Base-by-base conservation (phyloP, 2,329 filamentous ascomycete species). In the Aspergillus unguis region DNA sequence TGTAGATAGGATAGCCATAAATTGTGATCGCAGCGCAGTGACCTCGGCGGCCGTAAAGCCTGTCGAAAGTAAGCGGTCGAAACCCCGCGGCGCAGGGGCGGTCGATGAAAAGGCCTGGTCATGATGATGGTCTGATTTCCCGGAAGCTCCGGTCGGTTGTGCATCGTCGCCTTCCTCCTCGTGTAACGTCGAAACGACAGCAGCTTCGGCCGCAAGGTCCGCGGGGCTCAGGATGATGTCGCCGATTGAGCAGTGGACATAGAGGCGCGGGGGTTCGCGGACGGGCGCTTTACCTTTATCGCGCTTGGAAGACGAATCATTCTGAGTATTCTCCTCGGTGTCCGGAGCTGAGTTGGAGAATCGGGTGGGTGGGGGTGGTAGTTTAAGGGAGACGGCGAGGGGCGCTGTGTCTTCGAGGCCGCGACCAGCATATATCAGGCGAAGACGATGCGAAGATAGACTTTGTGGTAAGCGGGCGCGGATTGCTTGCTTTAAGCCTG, bases 181-280 rank as follows among this genome's bases (percentile, higher is more conserved):
- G 11, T 60, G 60, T 1, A 65, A 35, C 3, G 65, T 71, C 7
- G 69, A 66, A 3, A 69, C 61, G n/a, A 65, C 50, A 8, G 57
- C 56, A 2, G 81, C 80, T 75, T 96, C 92, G 10, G 78, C 79
- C 1, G 79, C 80, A 25, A 97, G 81, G 53, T 96, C 90, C 0
- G 77, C 66, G 9, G 81, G 67, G 0, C 86, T 82, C 9, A 97
- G 80, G 27, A 82, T 77, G 69, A 89, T 85, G 50, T 85, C 81
- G 50, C 91, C 91, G 53, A 97, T 88, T 58, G 90, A 92, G 79
- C 92, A 97, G 76, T 95, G 95, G 56, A 97, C 86, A 70, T 95
- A 96, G 64, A 95, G 82, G 41, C 87, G 81, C 35, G 77, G 76
- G 26, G 60, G 56, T 6, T 77, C 75, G 31, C 78, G 79, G 4